A percentile compares a stretch with the other conserved stretches of the same genome.
These are phyloP conservation scores for Leccinum incarnatum DNA, from an alignment of 768 basidiomycete genomes.

Conservation along the genomic window DNA sequence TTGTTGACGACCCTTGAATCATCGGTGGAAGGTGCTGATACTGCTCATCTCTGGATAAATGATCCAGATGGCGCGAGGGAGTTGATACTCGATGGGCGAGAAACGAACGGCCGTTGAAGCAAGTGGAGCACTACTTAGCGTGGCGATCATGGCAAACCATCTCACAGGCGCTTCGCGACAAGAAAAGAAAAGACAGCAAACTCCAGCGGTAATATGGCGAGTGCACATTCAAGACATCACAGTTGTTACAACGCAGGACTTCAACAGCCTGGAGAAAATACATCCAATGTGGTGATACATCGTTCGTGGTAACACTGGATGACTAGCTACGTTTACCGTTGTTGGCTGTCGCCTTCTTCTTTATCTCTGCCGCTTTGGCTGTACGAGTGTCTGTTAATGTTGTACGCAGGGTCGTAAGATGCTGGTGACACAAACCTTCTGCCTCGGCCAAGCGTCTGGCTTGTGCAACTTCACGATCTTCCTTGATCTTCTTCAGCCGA, in stretches of 20 bases:
- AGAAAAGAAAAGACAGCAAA: background rate
- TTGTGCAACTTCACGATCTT: constrained; percentile 84
- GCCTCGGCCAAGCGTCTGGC: constrained; percentile 87
- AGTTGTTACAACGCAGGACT: background rate
- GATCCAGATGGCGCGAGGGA: no score
- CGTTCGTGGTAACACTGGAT: background rate
- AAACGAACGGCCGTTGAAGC: no score
- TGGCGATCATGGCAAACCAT: background rate
- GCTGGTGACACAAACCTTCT: constrained; percentile 53
- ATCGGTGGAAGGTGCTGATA: background rate
- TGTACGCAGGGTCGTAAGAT: background rate
- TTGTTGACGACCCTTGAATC: background rate
- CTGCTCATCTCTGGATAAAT: background rate
- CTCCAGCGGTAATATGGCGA: background rate
- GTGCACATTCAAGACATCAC: background rate
- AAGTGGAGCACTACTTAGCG: background rate
- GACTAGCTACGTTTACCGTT: constrained; percentile 34
- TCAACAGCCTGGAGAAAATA: background rate
- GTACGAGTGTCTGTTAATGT: background rate
- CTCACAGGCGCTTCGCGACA: background rate
- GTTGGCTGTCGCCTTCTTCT: constrained; percentile 49
- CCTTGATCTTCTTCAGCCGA: constrained; percentile 80
- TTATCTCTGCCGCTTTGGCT: constrained; percentile 66
- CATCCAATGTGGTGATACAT: background rate
- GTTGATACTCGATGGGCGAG: no score